phyloP scores from a whole-genome alignment of 495 filamentous ascomycete species.

The Hypoxylon intermedium region DNA sequence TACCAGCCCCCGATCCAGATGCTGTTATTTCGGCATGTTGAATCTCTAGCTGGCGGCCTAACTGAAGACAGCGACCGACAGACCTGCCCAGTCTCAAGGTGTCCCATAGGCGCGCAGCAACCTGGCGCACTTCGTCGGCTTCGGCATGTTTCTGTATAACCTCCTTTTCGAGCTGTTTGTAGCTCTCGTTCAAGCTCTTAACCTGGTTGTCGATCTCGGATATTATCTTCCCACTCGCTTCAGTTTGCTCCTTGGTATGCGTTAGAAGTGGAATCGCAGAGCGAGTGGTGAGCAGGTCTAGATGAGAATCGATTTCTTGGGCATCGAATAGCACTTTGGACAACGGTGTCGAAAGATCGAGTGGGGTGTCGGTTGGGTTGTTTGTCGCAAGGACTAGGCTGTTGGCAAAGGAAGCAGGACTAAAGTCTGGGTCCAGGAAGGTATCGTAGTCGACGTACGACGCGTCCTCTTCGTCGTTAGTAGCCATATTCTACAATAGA shows the following conservation, averaged over 20 bases:
- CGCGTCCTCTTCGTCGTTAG: slow-evolving; percentile 57
- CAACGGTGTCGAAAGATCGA: slow-evolving; percentile 92
- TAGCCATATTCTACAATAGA: slow-evolving; percentile 27
- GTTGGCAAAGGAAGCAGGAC: slow-evolving; percentile 81
- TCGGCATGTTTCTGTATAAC: slow-evolving; percentile 81
- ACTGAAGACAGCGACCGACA: slow-evolving; percentile 74
- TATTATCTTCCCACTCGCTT: slow-evolving; percentile 72
- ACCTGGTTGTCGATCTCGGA: slow-evolving; percentile 77
- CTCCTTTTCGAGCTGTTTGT: slow-evolving; percentile 81
- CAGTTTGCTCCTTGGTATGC: slow-evolving; percentile 74
- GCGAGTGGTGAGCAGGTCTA: slow-evolving; percentile 84
- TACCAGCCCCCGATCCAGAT: slow-evolving; percentile 41
- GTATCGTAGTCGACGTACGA: slow-evolving; percentile 98
- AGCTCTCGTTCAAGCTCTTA: slow-evolving; percentile 77
- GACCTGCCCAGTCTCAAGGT: slow-evolving; percentile 79
- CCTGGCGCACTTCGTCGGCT: slow-evolving; percentile 77
- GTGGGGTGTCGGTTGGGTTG: slow-evolving; percentile 84
- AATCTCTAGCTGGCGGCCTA: slow-evolving; percentile 86
- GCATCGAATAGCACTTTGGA: slow-evolving; percentile 95
- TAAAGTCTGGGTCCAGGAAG: slow-evolving; percentile 86
- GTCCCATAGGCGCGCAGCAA: slow-evolving; percentile 75
- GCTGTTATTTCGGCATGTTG: slow-evolving; percentile 67
- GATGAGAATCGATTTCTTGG: slow-evolving; percentile 96
- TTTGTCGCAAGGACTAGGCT: slow-evolving; percentile 87
- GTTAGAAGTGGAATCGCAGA: slow-evolving; percentile 83